phyloP scores from a whole-genome alignment of 352 stramenopile genomes.

The Pythium insidiosum region DNA sequence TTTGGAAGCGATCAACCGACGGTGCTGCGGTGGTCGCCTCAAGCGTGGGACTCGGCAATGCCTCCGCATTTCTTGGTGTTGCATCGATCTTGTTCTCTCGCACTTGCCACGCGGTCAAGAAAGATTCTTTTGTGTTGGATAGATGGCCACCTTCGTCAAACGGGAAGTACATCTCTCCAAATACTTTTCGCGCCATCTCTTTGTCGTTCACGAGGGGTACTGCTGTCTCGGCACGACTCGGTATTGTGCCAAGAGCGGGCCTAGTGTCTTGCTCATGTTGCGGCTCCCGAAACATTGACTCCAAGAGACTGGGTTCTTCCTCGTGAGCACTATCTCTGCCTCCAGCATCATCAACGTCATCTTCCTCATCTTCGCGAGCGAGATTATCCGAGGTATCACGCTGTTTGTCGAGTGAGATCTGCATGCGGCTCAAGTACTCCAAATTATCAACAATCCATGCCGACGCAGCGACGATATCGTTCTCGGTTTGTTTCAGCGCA shows the following conservation, averaged over 20 bases:
- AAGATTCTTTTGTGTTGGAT: conserved; percentile 35
- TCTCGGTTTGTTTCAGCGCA: conserved; percentile 86
- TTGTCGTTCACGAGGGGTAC: conserved; percentile 42
- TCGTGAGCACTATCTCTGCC: background rate
- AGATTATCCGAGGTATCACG: conserved; percentile 23
- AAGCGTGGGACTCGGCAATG: too few relatives aligned
- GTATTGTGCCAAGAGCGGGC: too few relatives aligned
- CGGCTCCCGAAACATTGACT: too few relatives aligned
- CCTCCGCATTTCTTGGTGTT: background rate
- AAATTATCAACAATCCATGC: conserved; percentile 93
- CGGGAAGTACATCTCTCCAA: conserved; percentile 83
- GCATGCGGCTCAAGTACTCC: conserved; percentile 84
- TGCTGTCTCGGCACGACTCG: too few relatives aligned
- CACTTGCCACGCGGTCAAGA: conserved; percentile 12
- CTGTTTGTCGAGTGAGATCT: conserved; percentile 69
- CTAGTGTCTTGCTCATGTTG: background rate
- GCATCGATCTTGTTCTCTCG: background rate
- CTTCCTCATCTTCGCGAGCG: conserved; percentile 61
- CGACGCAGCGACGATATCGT: conserved; percentile 86
- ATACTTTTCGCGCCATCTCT: conserved; percentile 75
- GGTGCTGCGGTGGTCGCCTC: too few relatives aligned
- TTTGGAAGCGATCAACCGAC: too few relatives aligned
- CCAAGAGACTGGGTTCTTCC: background rate
- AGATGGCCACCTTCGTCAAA: conserved; percentile 72
- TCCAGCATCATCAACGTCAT: conserved; percentile 56